These are phyloP conservation scores for Diplocarpon rosae DNA, from an alignment of 2,329 filamentous ascomycete genomes.

Conservation along the genomic window DNA sequence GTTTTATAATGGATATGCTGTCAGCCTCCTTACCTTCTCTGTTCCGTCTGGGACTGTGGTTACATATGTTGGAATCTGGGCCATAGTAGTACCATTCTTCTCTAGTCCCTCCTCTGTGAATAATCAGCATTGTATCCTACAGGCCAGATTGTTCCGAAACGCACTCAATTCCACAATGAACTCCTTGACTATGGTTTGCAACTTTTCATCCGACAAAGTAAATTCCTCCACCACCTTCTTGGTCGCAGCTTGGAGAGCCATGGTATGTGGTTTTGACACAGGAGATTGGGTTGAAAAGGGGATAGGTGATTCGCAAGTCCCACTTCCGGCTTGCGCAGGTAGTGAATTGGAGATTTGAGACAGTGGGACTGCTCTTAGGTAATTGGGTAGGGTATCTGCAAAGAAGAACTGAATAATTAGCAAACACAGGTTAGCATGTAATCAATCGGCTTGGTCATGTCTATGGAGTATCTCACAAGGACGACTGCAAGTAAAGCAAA, in stretches of 20 bases:
- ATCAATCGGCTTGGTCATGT: neutral
- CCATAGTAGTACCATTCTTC: conserved; percentile 69
- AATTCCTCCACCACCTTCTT: conserved; percentile 75
- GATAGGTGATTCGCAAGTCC: conserved; percentile 43
- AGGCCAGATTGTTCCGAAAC: conserved; percentile 26
- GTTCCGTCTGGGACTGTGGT: conserved; percentile 93
- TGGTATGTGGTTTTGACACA: conserved; percentile 44
- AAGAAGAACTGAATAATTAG: conserved; percentile 45
- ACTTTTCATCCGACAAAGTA: conserved; percentile 66
- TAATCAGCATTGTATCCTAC: conserved; percentile 16
- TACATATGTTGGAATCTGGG: conserved; percentile 95
- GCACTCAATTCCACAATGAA: conserved; percentile 77
- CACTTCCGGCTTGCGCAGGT: conserved; percentile 33
- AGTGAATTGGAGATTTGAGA: conserved; percentile 31
- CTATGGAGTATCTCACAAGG: conserved; percentile 18
- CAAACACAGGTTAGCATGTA: conserved; percentile 4
- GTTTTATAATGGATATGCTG: neutral
- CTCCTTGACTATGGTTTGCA: conserved; percentile 71
- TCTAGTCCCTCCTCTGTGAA: conserved; percentile 65
- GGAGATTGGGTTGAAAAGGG: conserved; percentile 44
- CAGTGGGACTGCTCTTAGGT: conserved; percentile 27
- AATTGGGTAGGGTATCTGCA: conserved; percentile 24
- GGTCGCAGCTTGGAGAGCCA: conserved; percentile 59
- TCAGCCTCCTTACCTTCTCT: conserved; percentile 59
- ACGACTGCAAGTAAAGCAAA: conserved; percentile 24